Base-by-base conservation (phyloP, 305 asterid genomes). In the Stenogyne calaminthoides region DNA sequence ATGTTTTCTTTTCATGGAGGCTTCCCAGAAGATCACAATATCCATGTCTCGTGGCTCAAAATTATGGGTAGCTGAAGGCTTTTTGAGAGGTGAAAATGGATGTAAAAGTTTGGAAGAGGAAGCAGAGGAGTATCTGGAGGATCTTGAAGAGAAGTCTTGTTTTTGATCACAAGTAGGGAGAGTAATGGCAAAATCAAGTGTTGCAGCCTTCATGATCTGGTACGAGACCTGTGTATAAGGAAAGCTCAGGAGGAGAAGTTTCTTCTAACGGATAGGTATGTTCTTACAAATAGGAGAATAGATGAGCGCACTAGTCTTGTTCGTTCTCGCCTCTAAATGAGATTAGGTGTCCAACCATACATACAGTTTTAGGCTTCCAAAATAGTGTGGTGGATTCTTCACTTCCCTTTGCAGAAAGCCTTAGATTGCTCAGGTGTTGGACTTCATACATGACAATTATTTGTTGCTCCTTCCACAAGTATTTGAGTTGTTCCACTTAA, bases 121-220 rank as follows among this genome's bases (percentile, higher is more conserved):
- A 32, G 36, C 36, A 32, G 36, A 32, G 36, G 36, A 32, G 36
- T 32, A 5, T 5, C 2, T 32, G 36, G 36, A 32, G 36, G 36
- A 32, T 32, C 36, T 32, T 32, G 36, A 32, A 32, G 2, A 32
- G 36, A 32, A 60, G 37, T 46, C 69, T 71, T 46, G 76, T n/a
- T 59, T 6, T 0, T 71, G 10, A 59, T 34, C 5, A 49, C 27
- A 32, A 12, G 42, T 18, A 72, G 70, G 63, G 62, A 47, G 42
- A 72, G 42, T 12, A 0, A 62, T 49, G 76, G 76, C 7, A 72
- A 19, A 62, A 62, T 72, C 63, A 72, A 72, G 44, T 49, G 36
- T 5, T 72, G 76, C 42, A 11, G 76, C 18, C 76, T 72, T 14
- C 76, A 72, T 60, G 76, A 72, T 72, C 44, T 61, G 64, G 76